These are phyloP conservation scores for Yamadazyma sp. DNA, from an alignment of 805 yeast species.

Conservation along the genomic window DNA sequence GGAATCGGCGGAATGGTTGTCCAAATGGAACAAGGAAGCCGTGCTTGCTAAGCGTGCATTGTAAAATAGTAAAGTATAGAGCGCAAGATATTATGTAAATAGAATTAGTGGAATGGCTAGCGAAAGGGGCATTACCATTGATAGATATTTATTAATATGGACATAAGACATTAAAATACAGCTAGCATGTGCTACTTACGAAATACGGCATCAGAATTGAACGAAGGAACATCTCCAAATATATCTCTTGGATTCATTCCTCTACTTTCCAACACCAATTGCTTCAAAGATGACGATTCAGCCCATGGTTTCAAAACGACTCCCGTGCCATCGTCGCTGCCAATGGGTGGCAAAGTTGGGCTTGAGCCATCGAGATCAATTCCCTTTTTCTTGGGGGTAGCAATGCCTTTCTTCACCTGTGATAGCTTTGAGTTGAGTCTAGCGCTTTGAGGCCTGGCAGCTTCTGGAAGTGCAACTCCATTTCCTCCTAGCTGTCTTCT, in stretches of 20 bases:
- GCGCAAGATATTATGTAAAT: too few relatives aligned
- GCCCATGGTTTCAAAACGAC: conserved; percentile 39
- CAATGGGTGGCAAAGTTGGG: conserved; percentile 36
- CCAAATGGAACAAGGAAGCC: conserved; percentile 59
- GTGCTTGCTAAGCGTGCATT: conserved; percentile 48
- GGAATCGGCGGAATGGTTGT: conserved; percentile 64
- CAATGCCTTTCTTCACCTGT: conserved; percentile 1
- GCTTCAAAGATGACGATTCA: conserved; percentile 34
- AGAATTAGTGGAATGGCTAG: too few relatives aligned
- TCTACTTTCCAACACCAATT: conserved; percentile 25
- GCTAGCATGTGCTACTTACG: conserved; percentile 4
- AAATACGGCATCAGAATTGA: conserved; percentile 22
- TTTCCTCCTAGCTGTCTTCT: conserved; percentile 23
- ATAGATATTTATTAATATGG: too few relatives aligned
- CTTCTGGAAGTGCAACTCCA: conserved; percentile 39
- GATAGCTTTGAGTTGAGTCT: neutral
- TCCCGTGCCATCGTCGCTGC: conserved; percentile 40
- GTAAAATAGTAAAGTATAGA: conserved; percentile 7
- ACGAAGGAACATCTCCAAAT: conserved; percentile 73
- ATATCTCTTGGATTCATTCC: conserved; percentile 61
- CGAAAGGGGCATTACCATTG: too few relatives aligned
- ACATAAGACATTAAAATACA: too few relatives aligned
- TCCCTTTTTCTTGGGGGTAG: conserved; percentile 2
- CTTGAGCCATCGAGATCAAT: neutral
- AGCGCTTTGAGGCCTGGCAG: conserved; percentile 25